phyloP scores from a whole-genome alignment of 331 rosid species.

The Malus hybrid region DNA sequence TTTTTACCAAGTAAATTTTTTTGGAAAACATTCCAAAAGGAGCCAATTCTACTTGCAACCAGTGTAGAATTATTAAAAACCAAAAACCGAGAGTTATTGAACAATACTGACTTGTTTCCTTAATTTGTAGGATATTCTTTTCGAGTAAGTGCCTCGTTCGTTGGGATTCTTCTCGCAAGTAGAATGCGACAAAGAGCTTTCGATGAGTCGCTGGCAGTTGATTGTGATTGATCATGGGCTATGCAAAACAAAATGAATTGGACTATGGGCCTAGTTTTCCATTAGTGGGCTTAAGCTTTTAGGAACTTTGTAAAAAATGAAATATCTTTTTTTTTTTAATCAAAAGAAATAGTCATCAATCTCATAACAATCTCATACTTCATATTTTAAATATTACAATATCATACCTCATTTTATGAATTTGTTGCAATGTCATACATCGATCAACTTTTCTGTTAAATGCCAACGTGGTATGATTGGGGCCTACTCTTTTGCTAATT shows the following conservation, averaged over 20 bases:
- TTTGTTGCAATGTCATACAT: too few relatives aligned
- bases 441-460: too few relatives aligned
- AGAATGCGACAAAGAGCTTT: background rate
- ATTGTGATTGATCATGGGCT: background rate
- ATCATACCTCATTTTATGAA: too few relatives aligned
- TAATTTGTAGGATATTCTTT: too few relatives aligned
- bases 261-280: background rate
- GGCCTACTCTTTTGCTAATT: too few relatives aligned
- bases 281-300: background rate
- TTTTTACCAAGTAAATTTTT: background rate
- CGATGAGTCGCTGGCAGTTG: background rate
- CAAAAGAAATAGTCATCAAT: too few relatives aligned
- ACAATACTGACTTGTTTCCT: background rate
- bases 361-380: too few relatives aligned
- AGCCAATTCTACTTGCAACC: background rate
- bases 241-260: background rate
- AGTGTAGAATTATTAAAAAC: background rate
- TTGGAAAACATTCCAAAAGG: background rate
- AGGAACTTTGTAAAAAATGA: background rate
- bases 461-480: too few relatives aligned
- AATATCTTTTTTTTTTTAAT: too few relatives aligned
- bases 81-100: background rate
- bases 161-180: background rate
- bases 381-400: too few relatives aligned
- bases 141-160: background rate